These are phyloP conservation scores for Fallopia convolvulus DNA, from an alignment of 148 eudicot species.

Conservation along the genomic window DNA sequence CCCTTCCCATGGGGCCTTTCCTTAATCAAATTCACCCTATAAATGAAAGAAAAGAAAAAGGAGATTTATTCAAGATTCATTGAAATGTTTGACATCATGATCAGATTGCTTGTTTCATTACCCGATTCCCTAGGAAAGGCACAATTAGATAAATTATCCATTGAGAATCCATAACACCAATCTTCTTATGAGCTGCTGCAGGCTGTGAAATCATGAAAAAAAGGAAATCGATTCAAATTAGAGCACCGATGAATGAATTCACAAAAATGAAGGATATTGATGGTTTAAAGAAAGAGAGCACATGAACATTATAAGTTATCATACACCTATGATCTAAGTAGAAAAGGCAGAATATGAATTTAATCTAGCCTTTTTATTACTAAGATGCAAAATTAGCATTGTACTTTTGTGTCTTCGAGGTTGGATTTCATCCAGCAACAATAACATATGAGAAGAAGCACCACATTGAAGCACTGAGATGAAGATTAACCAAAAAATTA, in stretches of 20 bases:
- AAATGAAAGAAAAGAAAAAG: no score
- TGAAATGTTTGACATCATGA: no score
- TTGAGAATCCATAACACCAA: no score
- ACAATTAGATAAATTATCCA: no score
- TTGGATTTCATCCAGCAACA: constrained; percentile 83
- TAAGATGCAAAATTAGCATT: constrained; percentile 33
- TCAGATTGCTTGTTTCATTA: no score
- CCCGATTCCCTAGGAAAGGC: no score
- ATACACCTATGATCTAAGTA: background rate
- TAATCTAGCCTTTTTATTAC: constrained; percentile 10
- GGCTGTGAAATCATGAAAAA: background rate
- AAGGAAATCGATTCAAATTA: no score
- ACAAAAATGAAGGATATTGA: background rate
- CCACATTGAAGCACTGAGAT: constrained; percentile 74
- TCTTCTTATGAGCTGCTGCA: no score
- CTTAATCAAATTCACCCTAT: no score
- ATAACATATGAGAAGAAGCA: constrained; percentile 78
- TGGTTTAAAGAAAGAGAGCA: background rate
- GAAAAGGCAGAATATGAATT: background rate
- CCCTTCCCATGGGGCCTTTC: no score
- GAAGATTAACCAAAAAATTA: constrained; percentile 12
- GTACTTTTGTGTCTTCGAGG: constrained; percentile 65
- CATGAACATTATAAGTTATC: background rate
- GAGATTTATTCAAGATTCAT: no score
- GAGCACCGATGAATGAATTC: no score